These are phyloP conservation scores for Retiboletus flavoniger DNA, from an alignment of 1,284 basidiomycete species.

Conservation along the genomic window DNA sequence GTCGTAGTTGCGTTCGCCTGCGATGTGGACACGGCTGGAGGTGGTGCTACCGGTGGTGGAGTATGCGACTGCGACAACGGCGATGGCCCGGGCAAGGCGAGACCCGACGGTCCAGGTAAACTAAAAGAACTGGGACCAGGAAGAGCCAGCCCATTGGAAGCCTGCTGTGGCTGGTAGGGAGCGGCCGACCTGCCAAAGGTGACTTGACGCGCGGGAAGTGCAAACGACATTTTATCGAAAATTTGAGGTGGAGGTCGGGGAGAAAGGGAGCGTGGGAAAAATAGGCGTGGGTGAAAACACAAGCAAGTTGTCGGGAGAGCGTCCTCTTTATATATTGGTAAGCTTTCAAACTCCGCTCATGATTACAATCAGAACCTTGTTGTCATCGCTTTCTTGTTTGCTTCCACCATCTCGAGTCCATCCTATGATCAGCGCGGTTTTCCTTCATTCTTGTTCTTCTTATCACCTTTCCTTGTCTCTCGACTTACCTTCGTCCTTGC, in stretches of 20 bases:
- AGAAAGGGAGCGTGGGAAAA: conserved; percentile 34
- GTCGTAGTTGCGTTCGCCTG: conserved; percentile 26
- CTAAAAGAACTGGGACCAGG: conserved; percentile 52
- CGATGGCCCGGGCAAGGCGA: conserved; percentile 44
- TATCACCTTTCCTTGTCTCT: not conserved
- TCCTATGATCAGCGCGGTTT: conserved; percentile 14
- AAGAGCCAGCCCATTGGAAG: conserved; percentile 47
- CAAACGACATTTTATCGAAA: conserved; percentile 58
- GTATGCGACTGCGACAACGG: conserved; percentile 37
- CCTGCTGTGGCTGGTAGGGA: conserved; percentile 44
- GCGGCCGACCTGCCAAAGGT: conserved; percentile 67
- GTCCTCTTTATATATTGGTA: conserved; percentile 30
- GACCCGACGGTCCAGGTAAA: conserved; percentile 40
- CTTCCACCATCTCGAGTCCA: conserved; percentile 23
- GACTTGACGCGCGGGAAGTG: conserved; percentile 72
- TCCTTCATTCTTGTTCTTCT: not conserved
- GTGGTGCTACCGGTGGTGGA: conserved; percentile 33
- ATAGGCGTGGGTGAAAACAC: conserved; percentile 26
- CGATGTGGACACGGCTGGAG: conserved; percentile 30
- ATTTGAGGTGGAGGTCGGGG: conserved; percentile 21
- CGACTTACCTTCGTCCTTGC: not conserved
- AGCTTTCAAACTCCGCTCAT: conserved; percentile 33
- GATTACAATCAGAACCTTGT: conserved; percentile 17
- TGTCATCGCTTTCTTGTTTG: conserved; percentile 20
- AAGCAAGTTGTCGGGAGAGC: conserved; percentile 10